Evolutionary conservation across 257 asterid species (phyloP).

Genomic region (Ophiorrhiza pumila): DNA sequence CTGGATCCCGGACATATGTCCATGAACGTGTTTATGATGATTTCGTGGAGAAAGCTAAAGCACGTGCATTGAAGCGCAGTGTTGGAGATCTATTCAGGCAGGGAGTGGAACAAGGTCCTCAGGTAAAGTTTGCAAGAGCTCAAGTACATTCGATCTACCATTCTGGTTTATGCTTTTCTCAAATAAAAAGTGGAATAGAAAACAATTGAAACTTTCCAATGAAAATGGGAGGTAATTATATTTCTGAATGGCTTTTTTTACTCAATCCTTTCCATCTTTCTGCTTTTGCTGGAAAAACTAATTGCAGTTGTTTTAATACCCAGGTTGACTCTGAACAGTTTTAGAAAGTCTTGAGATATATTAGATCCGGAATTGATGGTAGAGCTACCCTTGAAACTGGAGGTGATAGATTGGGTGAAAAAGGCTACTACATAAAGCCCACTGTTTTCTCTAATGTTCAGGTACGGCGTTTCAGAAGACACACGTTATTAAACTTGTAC

Average conservation of each 20-base stretch:
- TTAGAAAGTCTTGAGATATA: slow-evolving; percentile 64
- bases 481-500: background rate
- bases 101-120: slow-evolving; percentile 93
- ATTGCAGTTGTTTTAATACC: slow-evolving; percentile 10
- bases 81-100: slow-evolving; percentile 96
- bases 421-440: slow-evolving; percentile 81
- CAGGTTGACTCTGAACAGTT: slow-evolving; percentile 78
- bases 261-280: background rate
- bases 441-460: slow-evolving; percentile 84
- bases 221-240: background rate
- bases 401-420: slow-evolving; percentile 56
- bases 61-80: slow-evolving; percentile 60
- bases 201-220: background rate
- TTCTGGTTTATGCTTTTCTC: background rate
- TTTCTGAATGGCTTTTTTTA: background rate
- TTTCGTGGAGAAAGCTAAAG: slow-evolving; percentile 74
- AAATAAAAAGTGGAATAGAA: background rate
- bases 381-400: slow-evolving; percentile 94
- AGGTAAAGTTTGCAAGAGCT: slow-evolving; percentile 42
- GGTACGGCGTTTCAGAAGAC: slow-evolving; percentile 38
- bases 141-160: background rate
- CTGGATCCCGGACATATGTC: slow-evolving; percentile 86
- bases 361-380: slow-evolving; percentile 53
- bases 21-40: slow-evolving; percentile 89
- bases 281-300: slow-evolving; percentile 14